Evolutionary conservation across 129 eudicot genomes (phyloP).

Genomic region (Lonicera japonica): DNA sequence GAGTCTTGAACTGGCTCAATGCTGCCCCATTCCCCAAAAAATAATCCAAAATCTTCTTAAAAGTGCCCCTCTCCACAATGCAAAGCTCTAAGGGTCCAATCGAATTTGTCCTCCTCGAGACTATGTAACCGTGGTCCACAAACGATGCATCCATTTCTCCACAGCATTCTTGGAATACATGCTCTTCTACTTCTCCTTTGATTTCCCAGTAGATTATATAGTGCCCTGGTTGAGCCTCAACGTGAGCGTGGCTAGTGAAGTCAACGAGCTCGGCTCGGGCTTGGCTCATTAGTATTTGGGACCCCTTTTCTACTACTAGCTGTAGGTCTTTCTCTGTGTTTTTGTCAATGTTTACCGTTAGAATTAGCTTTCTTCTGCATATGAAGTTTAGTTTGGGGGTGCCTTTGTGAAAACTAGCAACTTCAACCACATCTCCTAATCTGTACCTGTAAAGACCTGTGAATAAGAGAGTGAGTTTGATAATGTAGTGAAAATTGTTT

Average conservation of each 20-base stretch:
- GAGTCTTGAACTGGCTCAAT: slow-evolving; percentile 89
- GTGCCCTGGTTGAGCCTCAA: slow-evolving; percentile 61
- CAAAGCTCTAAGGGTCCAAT: slow-evolving; percentile 80
- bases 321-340: slow-evolving; percentile 89
- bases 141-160: slow-evolving; percentile 70
- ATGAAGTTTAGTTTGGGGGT: slow-evolving; percentile 72
- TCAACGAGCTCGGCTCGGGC: slow-evolving; percentile 60
- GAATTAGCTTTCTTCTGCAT: slow-evolving; percentile 73
- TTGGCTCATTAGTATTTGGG: slow-evolving; percentile 35
- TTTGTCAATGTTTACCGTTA: slow-evolving; percentile 79
- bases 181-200: slow-evolving; percentile 53
- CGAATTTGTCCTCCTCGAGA: slow-evolving; percentile 54
- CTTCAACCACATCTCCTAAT: slow-evolving; percentile 86
- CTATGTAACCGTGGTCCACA: slow-evolving; percentile 77
- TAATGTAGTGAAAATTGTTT: not conserved
- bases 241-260: slow-evolving; percentile 85
- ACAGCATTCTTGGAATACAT: slow-evolving; percentile 52
- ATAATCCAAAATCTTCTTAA: slow-evolving; percentile 70
- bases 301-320: slow-evolving; percentile 65
- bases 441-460: slow-evolving; percentile 84
- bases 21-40: slow-evolving; percentile 71
- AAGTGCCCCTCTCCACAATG: slow-evolving; percentile 70
- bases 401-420: slow-evolving; percentile 52
- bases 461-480: not conserved
- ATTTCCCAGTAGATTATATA: slow-evolving; percentile 86